Conservation (phyloP, 495 filamentous ascomycete genomes). For the Aspergillus panamensis region DNA sequence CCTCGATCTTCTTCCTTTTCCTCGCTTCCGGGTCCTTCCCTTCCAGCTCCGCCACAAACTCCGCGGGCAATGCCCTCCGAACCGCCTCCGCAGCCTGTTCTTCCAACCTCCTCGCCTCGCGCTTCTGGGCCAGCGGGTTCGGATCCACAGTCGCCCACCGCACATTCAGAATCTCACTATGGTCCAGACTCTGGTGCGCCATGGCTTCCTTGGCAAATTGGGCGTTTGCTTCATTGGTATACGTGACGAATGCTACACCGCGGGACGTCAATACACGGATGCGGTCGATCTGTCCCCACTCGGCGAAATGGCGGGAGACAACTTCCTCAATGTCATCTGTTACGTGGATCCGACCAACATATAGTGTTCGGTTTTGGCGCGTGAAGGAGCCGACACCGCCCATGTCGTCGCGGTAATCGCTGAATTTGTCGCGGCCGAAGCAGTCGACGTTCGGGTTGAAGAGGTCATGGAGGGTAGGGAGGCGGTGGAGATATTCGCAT, state of each 20-base stretch:
- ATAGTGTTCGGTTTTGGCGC: slow-evolving; percentile 88
- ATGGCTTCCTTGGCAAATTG: slow-evolving; percentile 93
- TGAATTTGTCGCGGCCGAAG: slow-evolving; percentile 85
- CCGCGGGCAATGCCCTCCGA: slow-evolving; percentile 80
- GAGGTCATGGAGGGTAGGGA: slow-evolving; percentile 77
- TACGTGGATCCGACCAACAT: slow-evolving; percentile 89
- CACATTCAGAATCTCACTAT: slow-evolving; percentile 90
- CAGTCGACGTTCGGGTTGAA: slow-evolving; percentile 89
- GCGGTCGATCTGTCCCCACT: slow-evolving; percentile 90
- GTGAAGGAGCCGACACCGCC: slow-evolving; percentile 89
- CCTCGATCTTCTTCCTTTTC: slow-evolving; percentile 87
- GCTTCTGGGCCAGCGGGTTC: slow-evolving; percentile 90
- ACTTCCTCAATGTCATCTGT: slow-evolving; percentile 98
- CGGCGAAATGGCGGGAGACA: slow-evolving; percentile 87
- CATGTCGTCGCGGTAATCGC: slow-evolving; percentile 93
- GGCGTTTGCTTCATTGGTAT: slow-evolving; percentile 77
- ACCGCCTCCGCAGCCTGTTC: slow-evolving; percentile 99
- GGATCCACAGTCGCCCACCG: slow-evolving; percentile 96
- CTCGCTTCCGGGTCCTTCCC: slow-evolving; percentile 80
- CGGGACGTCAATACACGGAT: slow-evolving; percentile 85
- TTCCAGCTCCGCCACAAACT: slow-evolving; percentile 91
- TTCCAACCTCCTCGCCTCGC: slow-evolving; percentile 85
- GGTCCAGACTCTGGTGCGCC: slow-evolving; percentile 81
- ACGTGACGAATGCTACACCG: slow-evolving; percentile 90
- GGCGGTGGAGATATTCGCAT: slow-evolving; percentile 90